Base-by-base conservation (phyloP, 345 rosid species). In the Arabis alpina region DNA sequence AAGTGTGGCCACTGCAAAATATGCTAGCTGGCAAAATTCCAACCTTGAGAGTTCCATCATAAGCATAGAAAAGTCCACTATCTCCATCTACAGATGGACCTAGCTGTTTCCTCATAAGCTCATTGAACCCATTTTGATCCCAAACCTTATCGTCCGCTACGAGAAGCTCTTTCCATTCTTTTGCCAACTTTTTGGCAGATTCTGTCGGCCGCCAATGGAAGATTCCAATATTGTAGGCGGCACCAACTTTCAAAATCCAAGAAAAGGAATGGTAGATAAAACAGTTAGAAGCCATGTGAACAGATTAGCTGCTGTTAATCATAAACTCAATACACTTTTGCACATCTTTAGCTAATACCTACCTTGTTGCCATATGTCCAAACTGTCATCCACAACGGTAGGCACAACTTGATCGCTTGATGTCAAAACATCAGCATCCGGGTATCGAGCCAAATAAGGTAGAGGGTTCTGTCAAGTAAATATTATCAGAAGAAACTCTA, bases 51-150 rank as follows among this genome's bases (percentile, higher is more conserved):
- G 66, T 88, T 76, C 99, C 93, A 86, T 94, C 96, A 79, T 76
- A 94, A 74, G 99, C 93, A 68, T 92, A 91, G 28, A 79, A 85
- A 75, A 94, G 92, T 73, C 90, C 95, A 76, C 82, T 83, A 10
- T 84, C 88, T 40, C 82, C 92, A 68, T 83, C 87, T 66, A 89
- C 88, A 37, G 99, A 82, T 39, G 99, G 99, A 36, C 99, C 99
- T 74, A 88, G 61, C 86, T 91, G 93, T 76, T 72, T 88, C 60
- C 84, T 86, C 52, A 94, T 85, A 47, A 91, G 80, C 24, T 89
- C 88, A 67, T 94, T 94, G 80, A 94, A 94, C 34, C 99, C 99
- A 78, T 89, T 89, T 69, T 94, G 99, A 86, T 94, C 99, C 99
- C 99, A 94, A 64, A 91, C 91, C 77, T 82, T 85, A 59, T 91